Percentiles rank a stretch among this genome's conserved stretches.
Evolutionary conservation across 176 grass and related monocot genomes (phyloP).

Genomic region (Carex littledalei): DNA sequence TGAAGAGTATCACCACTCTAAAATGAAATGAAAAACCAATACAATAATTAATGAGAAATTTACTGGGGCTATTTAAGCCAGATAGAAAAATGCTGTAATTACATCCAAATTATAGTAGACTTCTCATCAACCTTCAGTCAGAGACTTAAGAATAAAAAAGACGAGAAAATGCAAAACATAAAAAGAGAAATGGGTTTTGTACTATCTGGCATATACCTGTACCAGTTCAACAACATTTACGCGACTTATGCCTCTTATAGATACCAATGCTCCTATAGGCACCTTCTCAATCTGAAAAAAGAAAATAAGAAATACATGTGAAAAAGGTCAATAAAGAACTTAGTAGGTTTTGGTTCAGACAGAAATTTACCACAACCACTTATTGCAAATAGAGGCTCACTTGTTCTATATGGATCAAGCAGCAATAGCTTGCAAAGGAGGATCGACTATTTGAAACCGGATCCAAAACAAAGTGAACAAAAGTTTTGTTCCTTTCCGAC

Average conservation of each 20-base stretch:
- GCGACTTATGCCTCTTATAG: constrained; percentile 79
- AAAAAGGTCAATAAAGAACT: not conserved
- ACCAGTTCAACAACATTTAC: constrained; percentile 73
- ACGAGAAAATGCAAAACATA: not conserved
- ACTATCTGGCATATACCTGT: constrained; percentile 31
- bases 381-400: constrained; percentile 41
- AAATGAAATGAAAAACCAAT: constrained; percentile 28
- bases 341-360: not conserved
- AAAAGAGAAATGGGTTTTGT: not conserved
- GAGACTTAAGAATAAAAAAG: not conserved
- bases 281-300: constrained; percentile 65
- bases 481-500: constrained; percentile 43
- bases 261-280: constrained; percentile 72
- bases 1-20: constrained; percentile 59
- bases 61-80: constrained; percentile 9
- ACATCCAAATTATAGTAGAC: not conserved
- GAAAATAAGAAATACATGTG: constrained; percentile 29
- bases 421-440: constrained; percentile 80
- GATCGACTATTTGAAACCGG: constrained; percentile 57
- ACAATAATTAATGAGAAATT: constrained; percentile 11
- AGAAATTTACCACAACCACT: not conserved
- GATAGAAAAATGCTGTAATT: constrained; percentile 17
- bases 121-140: not conserved
- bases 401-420: constrained; percentile 79
- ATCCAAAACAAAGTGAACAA: constrained; percentile 94